Percentiles rank a stretch among this genome's conserved stretches.
Conservation (phyloP, 345 rosid species). For the Psidium friedrichsthalianum region DNA sequence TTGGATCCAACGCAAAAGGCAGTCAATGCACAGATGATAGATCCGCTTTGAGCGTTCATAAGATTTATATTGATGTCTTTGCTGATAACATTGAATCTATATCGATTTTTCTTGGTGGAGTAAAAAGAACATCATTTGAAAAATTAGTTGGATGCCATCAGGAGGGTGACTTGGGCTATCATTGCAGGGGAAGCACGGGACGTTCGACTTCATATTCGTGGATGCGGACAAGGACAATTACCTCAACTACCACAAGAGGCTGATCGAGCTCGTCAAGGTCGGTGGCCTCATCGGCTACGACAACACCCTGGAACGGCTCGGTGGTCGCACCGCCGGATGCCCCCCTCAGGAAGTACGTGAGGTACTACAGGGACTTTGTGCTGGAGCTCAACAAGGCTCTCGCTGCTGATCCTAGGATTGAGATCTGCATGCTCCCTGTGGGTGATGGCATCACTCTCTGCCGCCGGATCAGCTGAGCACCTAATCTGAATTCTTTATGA, state of each 20-base stretch:
- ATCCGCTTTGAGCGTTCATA: neutral
- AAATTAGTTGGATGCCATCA: neutral
- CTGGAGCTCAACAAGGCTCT: slow-evolving; percentile 94
- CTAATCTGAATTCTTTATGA: neutral
- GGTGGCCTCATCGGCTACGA: slow-evolving; percentile 95
- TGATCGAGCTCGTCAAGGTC: slow-evolving; percentile 72
- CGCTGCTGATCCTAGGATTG: slow-evolving; percentile 91
- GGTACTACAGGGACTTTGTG: slow-evolving; percentile 83
- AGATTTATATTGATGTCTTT: neutral
- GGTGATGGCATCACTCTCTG: slow-evolving; percentile 97
- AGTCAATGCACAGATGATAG: neutral
- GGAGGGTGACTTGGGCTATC: neutral
- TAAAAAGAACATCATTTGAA: neutral
- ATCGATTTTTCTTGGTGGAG: neutral
- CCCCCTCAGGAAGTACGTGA: slow-evolving; percentile 72
- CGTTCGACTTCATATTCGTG: slow-evolving; percentile 83
- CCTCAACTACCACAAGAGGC: slow-evolving; percentile 74
- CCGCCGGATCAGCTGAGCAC: slow-evolving; percentile 66
- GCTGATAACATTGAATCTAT: neutral
- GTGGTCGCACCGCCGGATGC: slow-evolving; percentile 86
- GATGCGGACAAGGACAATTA: slow-evolving; percentile 99
- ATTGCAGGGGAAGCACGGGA: slow-evolving; percentile 64
- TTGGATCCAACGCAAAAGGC: neutral
- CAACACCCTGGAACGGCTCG: slow-evolving; percentile 97
- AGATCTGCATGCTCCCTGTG: slow-evolving; percentile 91